These are phyloP conservation scores for Ogataea methanolica DNA, from an alignment of 805 yeast species.

Conservation along the genomic window DNA sequence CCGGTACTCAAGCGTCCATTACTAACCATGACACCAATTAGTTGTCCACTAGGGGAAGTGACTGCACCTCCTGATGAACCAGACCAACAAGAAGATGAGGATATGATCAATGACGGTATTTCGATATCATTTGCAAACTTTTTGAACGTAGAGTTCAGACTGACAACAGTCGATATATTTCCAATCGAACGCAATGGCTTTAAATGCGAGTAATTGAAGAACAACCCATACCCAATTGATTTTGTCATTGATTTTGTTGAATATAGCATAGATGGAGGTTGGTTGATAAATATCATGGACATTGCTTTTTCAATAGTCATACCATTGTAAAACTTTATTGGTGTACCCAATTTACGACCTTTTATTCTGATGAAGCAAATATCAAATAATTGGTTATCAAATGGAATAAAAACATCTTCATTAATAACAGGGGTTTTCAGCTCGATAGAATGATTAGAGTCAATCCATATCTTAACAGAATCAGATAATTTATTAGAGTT, in stretches of 20 bases:
- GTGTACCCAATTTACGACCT: neutral
- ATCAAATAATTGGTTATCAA: constrained; percentile 28
- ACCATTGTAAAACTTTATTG: constrained; percentile 1
- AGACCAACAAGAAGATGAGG: constrained; percentile 45
- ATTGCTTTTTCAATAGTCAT: neutral
- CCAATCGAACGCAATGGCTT: constrained; percentile 35
- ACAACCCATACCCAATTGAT: constrained; percentile 39
- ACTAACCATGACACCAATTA: constrained; percentile 40
- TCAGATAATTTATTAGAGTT: constrained; percentile 10
- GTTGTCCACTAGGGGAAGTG: constrained; percentile 15
- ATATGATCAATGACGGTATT: constrained; percentile 24
- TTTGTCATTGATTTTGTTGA: constrained; percentile 12
- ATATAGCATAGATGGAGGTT: neutral
- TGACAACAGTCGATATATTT: constrained; percentile 20
- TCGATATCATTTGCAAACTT: neutral
- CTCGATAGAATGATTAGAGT: neutral
- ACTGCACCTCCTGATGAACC: constrained; percentile 50
- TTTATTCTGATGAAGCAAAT: constrained; percentile 33
- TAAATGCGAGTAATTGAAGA: constrained; percentile 16
- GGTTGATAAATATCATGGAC: neutral
- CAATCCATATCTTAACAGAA: constrained; percentile 10
- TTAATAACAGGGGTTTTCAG: constrained; percentile 5
- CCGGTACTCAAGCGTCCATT: constrained; percentile 29
- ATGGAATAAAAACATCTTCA: constrained; percentile 27
- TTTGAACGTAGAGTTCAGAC: constrained; percentile 5